These are phyloP conservation scores for Zelopaecilomyces penicillatus DNA, from an alignment of 2,329 filamentous ascomycete species.

Conservation along the genomic window DNA sequence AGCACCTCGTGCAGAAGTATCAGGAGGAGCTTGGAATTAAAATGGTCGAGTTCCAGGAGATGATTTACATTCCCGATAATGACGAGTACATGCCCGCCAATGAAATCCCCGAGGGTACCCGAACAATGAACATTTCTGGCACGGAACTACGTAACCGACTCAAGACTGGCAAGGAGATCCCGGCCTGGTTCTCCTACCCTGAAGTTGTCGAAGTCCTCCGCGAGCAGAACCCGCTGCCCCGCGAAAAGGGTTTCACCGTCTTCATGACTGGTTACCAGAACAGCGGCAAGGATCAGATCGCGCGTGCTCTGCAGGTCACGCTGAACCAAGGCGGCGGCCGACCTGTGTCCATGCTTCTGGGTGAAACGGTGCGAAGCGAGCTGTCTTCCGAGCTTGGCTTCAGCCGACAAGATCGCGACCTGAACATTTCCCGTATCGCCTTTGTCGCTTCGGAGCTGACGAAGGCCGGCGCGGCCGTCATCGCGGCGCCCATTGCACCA, in stretches of 20 bases:
- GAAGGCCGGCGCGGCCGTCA: slow-evolving; percentile 85
- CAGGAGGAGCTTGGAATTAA: slow-evolving; percentile 94
- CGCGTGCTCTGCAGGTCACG: slow-evolving; percentile 89
- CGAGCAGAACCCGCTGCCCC: slow-evolving; percentile 89
- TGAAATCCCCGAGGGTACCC: slow-evolving; percentile 73
- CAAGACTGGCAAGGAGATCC: slow-evolving; percentile 85
- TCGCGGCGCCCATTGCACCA: slow-evolving; percentile 91
- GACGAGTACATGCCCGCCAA: slow-evolving; percentile 95
- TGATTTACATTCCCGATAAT: slow-evolving; percentile 95
- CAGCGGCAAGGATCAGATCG: slow-evolving; percentile 93
- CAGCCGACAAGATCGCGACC: slow-evolving; percentile 83
- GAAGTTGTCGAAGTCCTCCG: slow-evolving; percentile 95
- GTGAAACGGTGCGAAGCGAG: slow-evolving; percentile 89
- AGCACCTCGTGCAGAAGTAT: slow-evolving; percentile 94
- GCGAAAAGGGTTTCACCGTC: slow-evolving; percentile 91
- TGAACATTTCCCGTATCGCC: slow-evolving; percentile 90
- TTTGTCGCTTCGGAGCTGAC: slow-evolving; percentile 96
- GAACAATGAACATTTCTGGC: slow-evolving; percentile 80
- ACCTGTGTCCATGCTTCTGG: slow-evolving; percentile 86
- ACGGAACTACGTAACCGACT: slow-evolving; percentile 90
- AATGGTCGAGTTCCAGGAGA: slow-evolving; percentile 98
- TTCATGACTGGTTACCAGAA: slow-evolving; percentile 97
- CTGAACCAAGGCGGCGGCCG: slow-evolving; percentile 97
- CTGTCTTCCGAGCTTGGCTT: slow-evolving; percentile 94
- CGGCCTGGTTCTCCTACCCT: slow-evolving; percentile 99